These are phyloP conservation scores for Ophiostoma populinum DNA, from an alignment of 2,329 filamentous ascomycete genomes.

Conservation along the genomic window DNA sequence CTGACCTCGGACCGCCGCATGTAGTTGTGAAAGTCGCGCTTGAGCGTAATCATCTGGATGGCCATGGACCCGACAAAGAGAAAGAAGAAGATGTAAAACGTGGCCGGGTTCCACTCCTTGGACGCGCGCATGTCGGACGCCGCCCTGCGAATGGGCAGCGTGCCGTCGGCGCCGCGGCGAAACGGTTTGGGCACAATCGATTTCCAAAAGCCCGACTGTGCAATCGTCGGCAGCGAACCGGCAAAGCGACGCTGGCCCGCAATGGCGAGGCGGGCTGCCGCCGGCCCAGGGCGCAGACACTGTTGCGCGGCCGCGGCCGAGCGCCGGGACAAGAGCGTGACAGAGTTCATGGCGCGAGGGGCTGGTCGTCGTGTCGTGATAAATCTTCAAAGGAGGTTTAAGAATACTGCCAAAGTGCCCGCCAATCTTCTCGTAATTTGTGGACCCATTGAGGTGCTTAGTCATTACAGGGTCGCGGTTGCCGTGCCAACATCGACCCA, in stretches of 20 bases:
- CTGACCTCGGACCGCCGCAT: slow-evolving; percentile 62
- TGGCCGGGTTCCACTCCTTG: slow-evolving; percentile 63
- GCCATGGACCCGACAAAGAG: slow-evolving; percentile 86
- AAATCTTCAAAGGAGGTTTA: too few relatives aligned
- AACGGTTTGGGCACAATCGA: slow-evolving; percentile 52
- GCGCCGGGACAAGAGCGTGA: too few relatives aligned
- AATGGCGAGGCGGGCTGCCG: background rate
- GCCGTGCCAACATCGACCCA: slow-evolving; percentile 11
- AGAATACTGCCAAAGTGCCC: slow-evolving; percentile 4
- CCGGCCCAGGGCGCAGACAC: background rate
- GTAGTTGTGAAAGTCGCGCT: slow-evolving; percentile 56
- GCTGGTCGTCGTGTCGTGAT: too few relatives aligned
- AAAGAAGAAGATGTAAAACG: slow-evolving; percentile 68
- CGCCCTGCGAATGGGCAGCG: slow-evolving; percentile 15
- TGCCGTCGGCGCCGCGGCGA: slow-evolving; percentile 24
- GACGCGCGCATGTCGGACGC: slow-evolving; percentile 25
- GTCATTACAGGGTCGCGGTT: too few relatives aligned
- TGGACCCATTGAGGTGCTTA: too few relatives aligned
- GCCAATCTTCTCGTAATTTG: slow-evolving; percentile 5
- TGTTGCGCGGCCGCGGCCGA: background rate
- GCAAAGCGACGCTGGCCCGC: background rate
- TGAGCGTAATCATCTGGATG: slow-evolving; percentile 75
- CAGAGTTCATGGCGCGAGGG: too few relatives aligned
- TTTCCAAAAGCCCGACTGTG: slow-evolving; percentile 43
- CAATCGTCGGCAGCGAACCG: slow-evolving; percentile 15